These are phyloP conservation scores for Starmerella sp. DNA, from an alignment of 805 yeast species.

Conservation along the genomic window DNA sequence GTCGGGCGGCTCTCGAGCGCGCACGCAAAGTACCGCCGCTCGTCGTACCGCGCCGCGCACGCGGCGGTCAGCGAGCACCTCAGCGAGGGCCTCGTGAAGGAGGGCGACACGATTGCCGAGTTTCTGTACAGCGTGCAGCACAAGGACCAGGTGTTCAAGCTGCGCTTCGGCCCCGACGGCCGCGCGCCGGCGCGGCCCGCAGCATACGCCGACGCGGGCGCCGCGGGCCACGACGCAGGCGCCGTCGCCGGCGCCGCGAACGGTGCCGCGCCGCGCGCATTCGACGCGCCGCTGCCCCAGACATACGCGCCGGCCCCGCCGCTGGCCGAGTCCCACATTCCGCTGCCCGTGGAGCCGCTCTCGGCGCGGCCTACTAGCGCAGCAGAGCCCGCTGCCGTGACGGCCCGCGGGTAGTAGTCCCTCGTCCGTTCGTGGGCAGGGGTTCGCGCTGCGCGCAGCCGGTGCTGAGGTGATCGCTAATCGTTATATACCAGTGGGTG, in stretches of 20 bases:
- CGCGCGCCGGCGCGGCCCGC: not conserved
- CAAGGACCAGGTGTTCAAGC: slow-evolving; percentile 37
- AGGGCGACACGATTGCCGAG: slow-evolving; percentile 76
- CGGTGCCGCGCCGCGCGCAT: not conserved
- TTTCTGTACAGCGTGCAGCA: slow-evolving; percentile 77
- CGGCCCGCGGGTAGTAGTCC: not conserved
- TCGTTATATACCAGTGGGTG: not conserved
- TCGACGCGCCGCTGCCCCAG: not conserved
- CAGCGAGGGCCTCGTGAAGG: slow-evolving; percentile 47
- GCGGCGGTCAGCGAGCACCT: slow-evolving; percentile 59
- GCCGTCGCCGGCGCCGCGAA: not conserved
- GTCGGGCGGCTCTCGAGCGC: slow-evolving; percentile 59
- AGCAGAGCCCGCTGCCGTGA: not conserved
- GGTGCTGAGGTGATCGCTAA: not conserved
- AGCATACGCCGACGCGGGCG: not conserved
- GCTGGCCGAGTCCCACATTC: not conserved
- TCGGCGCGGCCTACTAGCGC: not conserved
- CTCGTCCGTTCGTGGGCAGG: not conserved
- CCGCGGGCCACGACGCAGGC: not conserved
- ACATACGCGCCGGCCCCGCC: not conserved
- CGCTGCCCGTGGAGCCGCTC: slow-evolving; percentile 5
- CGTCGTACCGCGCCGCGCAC: slow-evolving; percentile 51
- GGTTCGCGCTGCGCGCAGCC: too few species aligned
- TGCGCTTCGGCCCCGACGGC: slow-evolving; percentile 15
- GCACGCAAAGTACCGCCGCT: slow-evolving; percentile 33